phyloP scores from a whole-genome alignment of 192 early-diverging fungal species.

The Oehlia diaphana region DNA sequence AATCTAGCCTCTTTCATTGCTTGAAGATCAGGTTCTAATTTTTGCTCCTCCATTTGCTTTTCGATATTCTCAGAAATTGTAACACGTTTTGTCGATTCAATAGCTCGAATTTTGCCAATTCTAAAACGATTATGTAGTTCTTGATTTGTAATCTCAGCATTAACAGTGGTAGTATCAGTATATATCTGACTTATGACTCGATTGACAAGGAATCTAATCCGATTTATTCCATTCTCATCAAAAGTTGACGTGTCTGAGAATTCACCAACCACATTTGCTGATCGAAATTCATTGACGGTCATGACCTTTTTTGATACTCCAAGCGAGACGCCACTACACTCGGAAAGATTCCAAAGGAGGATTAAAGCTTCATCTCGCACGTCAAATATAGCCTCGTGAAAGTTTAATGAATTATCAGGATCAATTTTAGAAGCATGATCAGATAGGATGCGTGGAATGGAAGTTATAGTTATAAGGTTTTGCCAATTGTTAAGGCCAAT shows the following conservation, averaged over 20 bases:
- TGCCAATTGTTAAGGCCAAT: neutral
- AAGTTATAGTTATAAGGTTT: neutral
- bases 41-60: slow-evolving; percentile 1
- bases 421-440: neutral
- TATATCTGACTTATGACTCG: neutral
- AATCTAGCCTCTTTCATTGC: neutral
- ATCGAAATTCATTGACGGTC: neutral
- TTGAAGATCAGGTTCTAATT: neutral
- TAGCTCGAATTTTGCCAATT: neutral
- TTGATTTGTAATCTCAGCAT: neutral
- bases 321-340: neutral
- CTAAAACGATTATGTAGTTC: neutral
- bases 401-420: slow-evolving; percentile 4
- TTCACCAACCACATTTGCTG: neutral
- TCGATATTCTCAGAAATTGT: slow-evolving; percentile 2
- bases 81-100: neutral
- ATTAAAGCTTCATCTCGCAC: neutral
- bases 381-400: neutral
- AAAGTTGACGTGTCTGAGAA: neutral
- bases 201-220: neutral
- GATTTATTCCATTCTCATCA: neutral
- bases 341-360: neutral
- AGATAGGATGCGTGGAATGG: neutral
- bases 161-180: neutral
- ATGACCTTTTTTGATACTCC: slow-evolving; percentile 7